Conservation (phyloP, 2,329 filamentous ascomycete genomes). For the Ceratocystis alfenasii region DNA sequence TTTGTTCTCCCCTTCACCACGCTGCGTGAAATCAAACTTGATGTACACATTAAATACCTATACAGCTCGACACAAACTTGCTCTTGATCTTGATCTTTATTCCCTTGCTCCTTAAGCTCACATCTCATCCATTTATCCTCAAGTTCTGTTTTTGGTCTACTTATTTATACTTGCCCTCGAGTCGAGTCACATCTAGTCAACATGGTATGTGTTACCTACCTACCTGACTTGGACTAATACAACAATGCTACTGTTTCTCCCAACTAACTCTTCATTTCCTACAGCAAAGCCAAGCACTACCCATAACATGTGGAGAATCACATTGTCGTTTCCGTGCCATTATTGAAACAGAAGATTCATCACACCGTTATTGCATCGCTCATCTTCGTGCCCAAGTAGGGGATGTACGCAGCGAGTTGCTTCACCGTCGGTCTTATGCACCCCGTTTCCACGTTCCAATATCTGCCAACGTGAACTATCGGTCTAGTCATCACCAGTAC, state of each 20-base stretch:
- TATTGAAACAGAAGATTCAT: constrained; percentile 16
- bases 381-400: constrained; percentile 16
- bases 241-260: background rate
- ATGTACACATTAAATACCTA: background rate
- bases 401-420: constrained; percentile 13
- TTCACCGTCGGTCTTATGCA: constrained; percentile 2
- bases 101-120: too few relatives aligned
- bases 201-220: background rate
- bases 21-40: background rate
- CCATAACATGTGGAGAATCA: constrained; percentile 3
- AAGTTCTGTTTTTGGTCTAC: background rate
- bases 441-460: constrained; percentile 2
- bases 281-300: background rate
- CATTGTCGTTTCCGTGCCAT: constrained; percentile 17
- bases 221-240: background rate
- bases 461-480: background rate
- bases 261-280: background rate
- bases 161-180: background rate
- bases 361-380: constrained; percentile 15
- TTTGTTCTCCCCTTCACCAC: background rate
- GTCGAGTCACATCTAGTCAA: background rate
- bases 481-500: background rate
- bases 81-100: too few relatives aligned
- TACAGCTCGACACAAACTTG: too few relatives aligned
- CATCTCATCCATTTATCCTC: too few relatives aligned